These are phyloP conservation scores for Pichia norvegensis DNA, from an alignment of 1,139 yeast species.

Conservation along the genomic window DNA sequence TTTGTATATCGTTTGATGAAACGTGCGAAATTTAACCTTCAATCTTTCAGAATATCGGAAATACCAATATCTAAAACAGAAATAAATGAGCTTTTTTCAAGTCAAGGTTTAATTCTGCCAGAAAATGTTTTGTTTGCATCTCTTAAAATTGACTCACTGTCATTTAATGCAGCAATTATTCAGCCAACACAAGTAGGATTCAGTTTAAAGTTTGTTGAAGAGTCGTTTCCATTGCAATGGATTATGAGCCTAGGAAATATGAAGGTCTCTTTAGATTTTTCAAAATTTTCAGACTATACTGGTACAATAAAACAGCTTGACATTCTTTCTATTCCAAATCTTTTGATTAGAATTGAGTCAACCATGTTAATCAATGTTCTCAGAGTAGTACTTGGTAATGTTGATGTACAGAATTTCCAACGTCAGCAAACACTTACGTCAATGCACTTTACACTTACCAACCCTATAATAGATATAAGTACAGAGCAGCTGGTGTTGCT, in stretches of 20 bases:
- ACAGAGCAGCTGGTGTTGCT: conserved; percentile 22
- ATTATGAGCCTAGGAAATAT: conserved; percentile 35
- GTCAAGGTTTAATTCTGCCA: conserved; percentile 5
- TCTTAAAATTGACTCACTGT: conserved; percentile 29
- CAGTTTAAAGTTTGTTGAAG: conserved; percentile 44
- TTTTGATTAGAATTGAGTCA: conserved; percentile 46
- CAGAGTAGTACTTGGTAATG: conserved; percentile 12
- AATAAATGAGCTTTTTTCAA: conserved; percentile 4
- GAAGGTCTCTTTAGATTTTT: conserved; percentile 35
- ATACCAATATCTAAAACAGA: conserved; percentile 14
- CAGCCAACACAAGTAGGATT: conserved; percentile 46
- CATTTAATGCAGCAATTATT: conserved; percentile 30
- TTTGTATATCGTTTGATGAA: conserved; percentile 14
- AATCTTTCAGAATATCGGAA: conserved; percentile 16
- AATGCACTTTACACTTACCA: conserved; percentile 19
- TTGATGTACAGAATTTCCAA: conserved; percentile 1
- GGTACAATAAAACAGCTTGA: conserved; percentile 27
- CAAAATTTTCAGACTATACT: conserved; percentile 19
- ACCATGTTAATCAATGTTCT: conserved; percentile 34
- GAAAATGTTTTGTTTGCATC: conserved; percentile 28
- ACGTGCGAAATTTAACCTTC: conserved; percentile 13
- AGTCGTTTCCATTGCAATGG: conserved; percentile 48
- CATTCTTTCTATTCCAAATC: conserved; percentile 45
- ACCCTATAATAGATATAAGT: conserved; percentile 21
- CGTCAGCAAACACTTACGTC: conserved; percentile 15